These are phyloP conservation scores for Solanum infundibuliforme DNA, from an alignment of 257 asterid species.

Conservation along the genomic window DNA sequence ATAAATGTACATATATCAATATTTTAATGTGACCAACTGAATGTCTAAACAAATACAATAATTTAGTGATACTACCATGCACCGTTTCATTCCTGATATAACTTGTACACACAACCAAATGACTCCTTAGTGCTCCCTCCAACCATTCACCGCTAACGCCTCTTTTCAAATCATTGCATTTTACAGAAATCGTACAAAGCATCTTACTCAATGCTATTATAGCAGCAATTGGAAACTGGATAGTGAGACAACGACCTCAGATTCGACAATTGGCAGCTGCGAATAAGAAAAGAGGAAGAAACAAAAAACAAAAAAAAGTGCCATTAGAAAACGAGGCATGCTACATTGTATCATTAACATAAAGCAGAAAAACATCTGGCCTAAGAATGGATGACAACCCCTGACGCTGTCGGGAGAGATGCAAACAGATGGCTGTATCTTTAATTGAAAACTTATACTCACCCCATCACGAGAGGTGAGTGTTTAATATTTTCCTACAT, in stretches of 20 bases:
- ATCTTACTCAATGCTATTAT: neutral
- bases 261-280: slow-evolving; percentile 86
- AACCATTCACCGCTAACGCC: neutral
- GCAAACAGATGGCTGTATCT: neutral
- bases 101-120: neutral
- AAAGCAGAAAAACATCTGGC: neutral
- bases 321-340: neutral
- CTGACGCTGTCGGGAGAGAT: neutral
- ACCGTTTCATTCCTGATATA: neutral
- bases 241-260: slow-evolving; percentile 14
- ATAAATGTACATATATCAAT: neutral
- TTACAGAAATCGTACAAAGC: neutral
- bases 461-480: neutral
- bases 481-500: neutral
- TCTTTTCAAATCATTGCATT: neutral
- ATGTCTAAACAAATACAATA: neutral
- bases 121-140: neutral
- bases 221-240: neutral
- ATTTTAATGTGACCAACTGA: neutral
- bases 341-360: neutral
- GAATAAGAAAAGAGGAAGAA: neutral
- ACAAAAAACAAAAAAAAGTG: neutral
- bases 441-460: neutral
- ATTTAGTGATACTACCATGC: neutral
- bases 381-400: neutral